Evolutionary conservation across 768 basidiomycete genomes (phyloP).

Genomic region (Lactarius vividus): DNA sequence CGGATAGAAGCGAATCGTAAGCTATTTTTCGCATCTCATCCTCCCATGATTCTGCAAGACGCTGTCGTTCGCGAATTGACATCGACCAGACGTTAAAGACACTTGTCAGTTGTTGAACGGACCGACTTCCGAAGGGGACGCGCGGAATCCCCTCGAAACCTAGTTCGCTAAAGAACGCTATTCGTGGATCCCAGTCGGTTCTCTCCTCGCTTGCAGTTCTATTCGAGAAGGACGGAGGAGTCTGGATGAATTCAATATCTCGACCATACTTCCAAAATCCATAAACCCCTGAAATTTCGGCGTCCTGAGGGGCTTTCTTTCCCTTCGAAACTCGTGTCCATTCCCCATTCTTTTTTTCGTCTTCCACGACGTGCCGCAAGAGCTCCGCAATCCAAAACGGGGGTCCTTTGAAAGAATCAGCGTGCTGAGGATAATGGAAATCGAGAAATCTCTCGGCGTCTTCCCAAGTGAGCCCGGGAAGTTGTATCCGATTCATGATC

Average conservation of each 20-base stretch:
- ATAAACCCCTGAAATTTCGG: conserved; percentile 16
- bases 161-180: conserved; percentile 40
- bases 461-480: conserved; percentile 15
- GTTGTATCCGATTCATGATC: conserved; percentile 41
- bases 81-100: conserved; percentile 51
- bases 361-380: neutral
- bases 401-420: conserved; percentile 40
- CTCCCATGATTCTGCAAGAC: conserved; percentile 48
- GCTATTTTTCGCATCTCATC: conserved; percentile 38
- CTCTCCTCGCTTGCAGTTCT: neutral
- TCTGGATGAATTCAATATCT: conserved; percentile 25
- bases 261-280: conserved; percentile 24
- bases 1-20: conserved; percentile 35
- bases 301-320: conserved; percentile 4
- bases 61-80: conserved; percentile 48
- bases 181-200: conserved; percentile 12
- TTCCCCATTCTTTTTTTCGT: conserved; percentile 21
- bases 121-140: conserved; percentile 38
- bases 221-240: neutral
- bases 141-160: conserved; percentile 39
- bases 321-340: conserved; percentile 2
- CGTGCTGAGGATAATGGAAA: conserved; percentile 49
- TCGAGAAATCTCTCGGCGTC: conserved; percentile 45
- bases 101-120: conserved; percentile 38
- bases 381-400: conserved; percentile 34